A percentile compares a stretch with the other conserved stretches of the same genome.
These are phyloP conservation scores for Cladosporium phlei DNA, from an alignment of 2,329 filamentous ascomycete species.

Conservation along the genomic window DNA sequence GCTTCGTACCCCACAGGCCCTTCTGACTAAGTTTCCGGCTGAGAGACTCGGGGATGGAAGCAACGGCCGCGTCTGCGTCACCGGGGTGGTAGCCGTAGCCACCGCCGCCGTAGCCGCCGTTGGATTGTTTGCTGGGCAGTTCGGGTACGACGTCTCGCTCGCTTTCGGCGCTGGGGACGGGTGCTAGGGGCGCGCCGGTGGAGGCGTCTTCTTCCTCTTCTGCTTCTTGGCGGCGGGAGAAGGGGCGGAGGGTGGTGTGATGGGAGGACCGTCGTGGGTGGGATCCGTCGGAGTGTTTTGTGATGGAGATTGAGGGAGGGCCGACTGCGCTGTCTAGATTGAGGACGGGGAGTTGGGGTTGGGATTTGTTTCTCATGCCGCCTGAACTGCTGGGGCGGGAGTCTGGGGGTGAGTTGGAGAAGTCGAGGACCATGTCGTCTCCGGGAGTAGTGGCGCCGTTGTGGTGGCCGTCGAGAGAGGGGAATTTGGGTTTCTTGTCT, in stretches of 20 bases:
- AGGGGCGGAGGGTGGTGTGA: slow-evolving; percentile 1
- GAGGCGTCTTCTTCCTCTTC: no score
- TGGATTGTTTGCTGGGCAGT: slow-evolving; percentile 2
- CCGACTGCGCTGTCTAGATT: not conserved
- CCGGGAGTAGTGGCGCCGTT: slow-evolving; percentile 21
- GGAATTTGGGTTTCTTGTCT: slow-evolving; percentile 15
- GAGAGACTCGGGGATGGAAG: slow-evolving; percentile 19
- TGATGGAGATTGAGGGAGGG: slow-evolving; percentile 2
- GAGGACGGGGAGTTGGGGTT: slow-evolving; percentile 1
- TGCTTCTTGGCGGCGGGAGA: slow-evolving; percentile 14
- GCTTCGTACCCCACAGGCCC: slow-evolving; percentile 43
- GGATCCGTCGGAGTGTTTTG: slow-evolving; percentile 7
- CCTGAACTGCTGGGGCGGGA: slow-evolving; percentile 15
- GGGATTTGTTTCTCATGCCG: not conserved
- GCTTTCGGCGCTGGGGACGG: slow-evolving; percentile 26
- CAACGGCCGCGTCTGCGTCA: not conserved
- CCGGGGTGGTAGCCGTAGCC: no score
- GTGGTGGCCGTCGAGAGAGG: not conserved
- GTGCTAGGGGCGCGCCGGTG: slow-evolving; percentile 10
- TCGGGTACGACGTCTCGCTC: slow-evolving; percentile 6
- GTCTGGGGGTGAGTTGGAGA: slow-evolving; percentile 29
- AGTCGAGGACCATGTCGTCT: slow-evolving; percentile 33
- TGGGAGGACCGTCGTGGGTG: not conserved
- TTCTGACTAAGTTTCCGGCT: slow-evolving; percentile 29
- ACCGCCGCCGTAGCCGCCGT: no score